Percentiles rank a stretch among this genome's conserved stretches.
Evolutionary conservation across 2,329 filamentous ascomycete species (phyloP).

Genomic region (Ceratocystis albifundus): DNA sequence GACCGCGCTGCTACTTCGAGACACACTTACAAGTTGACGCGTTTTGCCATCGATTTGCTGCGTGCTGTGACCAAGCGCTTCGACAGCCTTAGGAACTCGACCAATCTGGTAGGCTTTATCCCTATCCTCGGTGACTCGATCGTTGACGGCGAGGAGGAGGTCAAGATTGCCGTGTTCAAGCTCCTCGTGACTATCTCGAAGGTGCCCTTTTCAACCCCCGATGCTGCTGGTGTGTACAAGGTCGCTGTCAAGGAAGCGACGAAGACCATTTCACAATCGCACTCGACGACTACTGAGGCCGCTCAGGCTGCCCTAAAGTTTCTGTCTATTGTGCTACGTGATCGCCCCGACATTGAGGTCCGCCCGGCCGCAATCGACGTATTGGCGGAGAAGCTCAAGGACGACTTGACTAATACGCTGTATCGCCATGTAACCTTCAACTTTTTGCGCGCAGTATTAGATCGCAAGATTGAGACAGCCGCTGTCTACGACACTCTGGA

Average conservation of each 20-base stretch:
- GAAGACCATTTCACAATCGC: slow-evolving; percentile 63
- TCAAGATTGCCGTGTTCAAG: slow-evolving; percentile 77
- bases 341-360: slow-evolving; percentile 62
- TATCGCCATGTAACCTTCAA: slow-evolving; percentile 90
- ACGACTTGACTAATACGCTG: slow-evolving; percentile 84
- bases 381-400: slow-evolving; percentile 67
- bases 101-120: slow-evolving; percentile 74
- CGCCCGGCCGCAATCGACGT: slow-evolving; percentile 75
- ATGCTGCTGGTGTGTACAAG: slow-evolving; percentile 51
- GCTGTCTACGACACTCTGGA: slow-evolving; percentile 87
- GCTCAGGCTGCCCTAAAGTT: slow-evolving; percentile 83
- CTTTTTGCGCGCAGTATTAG: slow-evolving; percentile 78
- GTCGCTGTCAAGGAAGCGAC: slow-evolving; percentile 79
- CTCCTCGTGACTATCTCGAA: slow-evolving; percentile 77
- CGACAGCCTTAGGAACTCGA: slow-evolving; percentile 63
- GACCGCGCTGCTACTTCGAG: slow-evolving; percentile 62
- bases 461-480: slow-evolving; percentile 72
- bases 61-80: slow-evolving; percentile 79
- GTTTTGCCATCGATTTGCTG: slow-evolving; percentile 79
- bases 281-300: slow-evolving; percentile 69
- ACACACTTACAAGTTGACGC: slow-evolving; percentile 74
- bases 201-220: slow-evolving; percentile 63
- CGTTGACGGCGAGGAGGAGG: slow-evolving; percentile 75
- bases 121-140: slow-evolving; percentile 82
- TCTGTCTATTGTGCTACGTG: slow-evolving; percentile 70